Conservation (phyloP, 2,329 filamentous ascomycete species). For the Trichoderma sp. region DNA sequence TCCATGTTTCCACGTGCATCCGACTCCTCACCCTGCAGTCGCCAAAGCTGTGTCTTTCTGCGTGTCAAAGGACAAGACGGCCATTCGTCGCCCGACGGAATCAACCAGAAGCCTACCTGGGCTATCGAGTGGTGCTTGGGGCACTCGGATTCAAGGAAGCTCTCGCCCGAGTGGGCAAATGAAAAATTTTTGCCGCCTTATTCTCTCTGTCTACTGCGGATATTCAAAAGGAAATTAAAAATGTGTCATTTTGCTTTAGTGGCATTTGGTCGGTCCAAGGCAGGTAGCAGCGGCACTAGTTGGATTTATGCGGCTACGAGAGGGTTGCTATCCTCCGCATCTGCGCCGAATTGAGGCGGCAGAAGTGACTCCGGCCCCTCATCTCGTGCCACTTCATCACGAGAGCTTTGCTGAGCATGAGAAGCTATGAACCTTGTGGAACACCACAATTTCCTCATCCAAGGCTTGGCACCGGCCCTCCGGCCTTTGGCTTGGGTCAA, state of each 20-base stretch:
- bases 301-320: constrained; percentile 12
- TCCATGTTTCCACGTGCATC: constrained; percentile 13
- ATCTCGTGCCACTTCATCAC: constrained; percentile 16
- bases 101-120: background rate
- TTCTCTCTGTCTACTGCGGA: background rate
- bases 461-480: background rate
- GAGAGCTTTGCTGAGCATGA: constrained; percentile 10
- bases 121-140: background rate
- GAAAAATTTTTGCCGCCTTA: background rate
- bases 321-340: constrained; percentile 1
- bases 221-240: background rate
- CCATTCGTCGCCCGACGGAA: background rate
- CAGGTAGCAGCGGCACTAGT: constrained; percentile 3
- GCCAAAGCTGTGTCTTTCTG: background rate
- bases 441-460: constrained; percentile 12
- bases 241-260: constrained; percentile 13
- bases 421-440: constrained; percentile 1
- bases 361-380: constrained; percentile 1
- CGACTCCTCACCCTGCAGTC: background rate
- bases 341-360: constrained; percentile 2
- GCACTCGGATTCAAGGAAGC: background rate
- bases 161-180: background rate
- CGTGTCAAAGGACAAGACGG: background rate
- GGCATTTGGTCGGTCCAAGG: background rate
- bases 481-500: background rate